Evolutionary conservation across 192 early-diverging fungal genomes (phyloP), one percentile per base, ranked within the genome.

Genomic region (Coemansia sp.): DNA sequence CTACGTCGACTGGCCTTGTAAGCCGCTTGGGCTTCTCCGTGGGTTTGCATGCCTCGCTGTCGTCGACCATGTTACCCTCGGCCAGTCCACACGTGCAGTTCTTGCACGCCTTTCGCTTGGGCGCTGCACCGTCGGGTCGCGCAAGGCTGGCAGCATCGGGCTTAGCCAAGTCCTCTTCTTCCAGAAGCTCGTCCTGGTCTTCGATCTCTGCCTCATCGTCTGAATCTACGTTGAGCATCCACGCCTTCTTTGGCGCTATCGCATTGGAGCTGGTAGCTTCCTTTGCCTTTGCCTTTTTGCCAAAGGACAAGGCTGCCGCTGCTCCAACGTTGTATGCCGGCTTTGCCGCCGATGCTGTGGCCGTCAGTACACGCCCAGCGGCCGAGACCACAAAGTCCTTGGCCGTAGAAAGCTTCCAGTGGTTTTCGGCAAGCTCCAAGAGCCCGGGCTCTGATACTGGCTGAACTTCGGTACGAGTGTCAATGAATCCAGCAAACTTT

Each of bases 71-170:
- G 46, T 87, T 87, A 51, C 91, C 88, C 33, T 95, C 92, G 13
- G 95, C 95, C 49, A 91, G 89, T 8, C 97, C 96, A 74, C 97
- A 99, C 10, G 90, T 90, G 78, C 97, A 99, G 85, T 97, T 95
- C 86, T 99, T 99, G 88, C 97, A 99, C 20, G 96, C 94, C 86
- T 96, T 98, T 68, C 90, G 84, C 74, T 92, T 93, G 36, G 92
- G 85, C 78, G 86, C 88, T 80, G 89, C 91, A 55, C 92, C 92
- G 51, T 90, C 90, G 6, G 93, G 92, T 31, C 91, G 87, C 24
- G 83, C 73, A 44, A 92, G 79, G 52, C 85, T 74, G 34, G 79
- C 82, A 68, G 89, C 87, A 66, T 80, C 84, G 38, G 93, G 93
- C 67, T 91, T 91, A 41, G 88, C 76, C 59, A 91, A 81, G 81